Evolutionary conservation across 2,329 filamentous ascomycete genomes (phyloP), one percentile per base, ranked within the genome.

Genomic region (Trichoderma sp.): DNA sequence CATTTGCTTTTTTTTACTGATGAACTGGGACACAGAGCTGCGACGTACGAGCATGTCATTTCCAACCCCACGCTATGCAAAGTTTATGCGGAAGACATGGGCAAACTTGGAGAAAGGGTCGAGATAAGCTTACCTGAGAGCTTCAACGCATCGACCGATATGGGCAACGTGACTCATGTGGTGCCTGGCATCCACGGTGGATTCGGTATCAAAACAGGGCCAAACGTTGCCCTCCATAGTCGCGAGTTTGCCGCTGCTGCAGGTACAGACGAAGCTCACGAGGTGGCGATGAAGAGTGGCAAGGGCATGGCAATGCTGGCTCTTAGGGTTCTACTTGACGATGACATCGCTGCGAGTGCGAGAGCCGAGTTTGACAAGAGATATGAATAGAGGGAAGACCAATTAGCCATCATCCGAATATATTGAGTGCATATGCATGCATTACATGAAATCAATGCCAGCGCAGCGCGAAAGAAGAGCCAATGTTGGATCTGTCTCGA

Each of bases 161-260:
- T 86, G 85, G 85, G 85, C 26, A 87, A 87, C 69, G 84, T 87
- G 11, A 83, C 82, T 14, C 84, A 86, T 65, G 73, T 81, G 1
- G 78, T 84, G 2, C 86, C 86, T 1, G 82, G 81, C 5, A 83
- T 87, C 64, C 86, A 87, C 73, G 83, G 84, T 4, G 83, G 81
- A 36, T 87, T 87, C 71, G 79, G 77, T 1, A 84, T 88, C 39
- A 80, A 82, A 0, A 79, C 81, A 1, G 74, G 71, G 2, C 68
- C 79, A 0, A 79, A 81, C 14, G 81, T 82, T 28, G 81, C 79
- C 3, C 77, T 79, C 0, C 83, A 85, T 72, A 81, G 80, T 36
- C 81, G 82, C 8, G 75, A 78, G 4, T 87, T 87, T 75, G 80
- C 85, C 0, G 81, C 80, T 0, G 84, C 82, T 0, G 85, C 86